Percentiles rank a stretch among this genome's conserved stretches.
Conservation (phyloP, 2,329 filamentous ascomycete species). For the Blumeria hordei region DNA sequence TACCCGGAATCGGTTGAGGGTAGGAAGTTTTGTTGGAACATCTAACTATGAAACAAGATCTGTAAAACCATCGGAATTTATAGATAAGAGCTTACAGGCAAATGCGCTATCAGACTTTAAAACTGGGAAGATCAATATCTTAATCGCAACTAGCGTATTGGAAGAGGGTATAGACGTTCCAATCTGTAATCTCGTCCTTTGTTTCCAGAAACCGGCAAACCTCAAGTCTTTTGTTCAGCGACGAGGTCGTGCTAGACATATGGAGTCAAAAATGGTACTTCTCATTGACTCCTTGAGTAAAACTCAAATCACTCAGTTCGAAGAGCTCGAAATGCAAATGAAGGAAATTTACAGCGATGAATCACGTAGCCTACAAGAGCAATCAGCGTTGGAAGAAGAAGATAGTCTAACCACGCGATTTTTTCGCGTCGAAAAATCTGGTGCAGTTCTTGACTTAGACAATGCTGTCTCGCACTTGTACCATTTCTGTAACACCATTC, state of each 20-base stretch:
- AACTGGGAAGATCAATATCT: constrained; percentile 26
- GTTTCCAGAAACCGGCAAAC: constrained; percentile 35
- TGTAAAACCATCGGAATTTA: constrained; percentile 19
- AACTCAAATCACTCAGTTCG: constrained; percentile 27
- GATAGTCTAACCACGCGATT: constrained; percentile 11
- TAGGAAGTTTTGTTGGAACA: constrained; percentile 31
- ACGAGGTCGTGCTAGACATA: constrained; percentile 37
- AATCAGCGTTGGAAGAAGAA: constrained; percentile 7
- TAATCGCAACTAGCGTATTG: constrained; percentile 35
- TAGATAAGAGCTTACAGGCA: constrained; percentile 16
- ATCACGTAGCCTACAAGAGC: constrained; percentile 9
- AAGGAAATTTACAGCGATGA: constrained; percentile 19
- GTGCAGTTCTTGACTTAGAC: constrained; percentile 46
- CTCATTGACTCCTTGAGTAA: constrained; percentile 22
- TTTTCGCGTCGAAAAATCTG: constrained; percentile 21
- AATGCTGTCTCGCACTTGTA: constrained; percentile 54
- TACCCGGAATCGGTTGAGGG: constrained; percentile 21
- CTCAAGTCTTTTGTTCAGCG: constrained; percentile 41
- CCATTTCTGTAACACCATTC: constrained; percentile 50
- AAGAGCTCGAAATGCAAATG: constrained; percentile 47
- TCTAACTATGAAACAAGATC: constrained; percentile 18
- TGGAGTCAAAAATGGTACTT: constrained; percentile 24
- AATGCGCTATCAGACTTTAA: constrained; percentile 26
- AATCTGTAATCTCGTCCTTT: constrained; percentile 38
- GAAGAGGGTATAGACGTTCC: constrained; percentile 41